phyloP scores from a whole-genome alignment of 2,329 filamentous ascomycete species.

The Fusarium torreyae region DNA sequence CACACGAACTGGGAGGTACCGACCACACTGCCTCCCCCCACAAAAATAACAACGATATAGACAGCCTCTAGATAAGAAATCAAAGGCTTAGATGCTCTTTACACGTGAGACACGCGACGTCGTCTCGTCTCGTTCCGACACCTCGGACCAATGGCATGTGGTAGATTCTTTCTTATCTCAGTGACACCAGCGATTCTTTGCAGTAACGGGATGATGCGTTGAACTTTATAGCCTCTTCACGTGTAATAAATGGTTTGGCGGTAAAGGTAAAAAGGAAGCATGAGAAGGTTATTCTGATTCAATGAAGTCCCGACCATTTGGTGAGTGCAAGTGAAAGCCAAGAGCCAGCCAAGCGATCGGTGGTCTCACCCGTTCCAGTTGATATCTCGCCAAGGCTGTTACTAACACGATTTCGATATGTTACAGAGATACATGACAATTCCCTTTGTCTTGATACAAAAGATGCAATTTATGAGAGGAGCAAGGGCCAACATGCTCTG shows the following conservation, averaged over 20 bases:
- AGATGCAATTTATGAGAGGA: constrained; percentile 5
- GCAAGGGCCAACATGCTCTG: constrained; percentile 8
- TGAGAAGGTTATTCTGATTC: constrained; percentile 19
- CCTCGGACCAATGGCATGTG: constrained; percentile 16
- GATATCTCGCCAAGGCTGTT: constrained; percentile 31
- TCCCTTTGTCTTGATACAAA: background rate
- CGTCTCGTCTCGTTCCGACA: constrained; percentile 11
- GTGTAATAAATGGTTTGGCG: constrained; percentile 7
- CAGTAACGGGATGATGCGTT: constrained; percentile 29
- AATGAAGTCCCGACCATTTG: constrained; percentile 1
- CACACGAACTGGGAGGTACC: constrained; percentile 38
- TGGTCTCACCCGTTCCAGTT: background rate
- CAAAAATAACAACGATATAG: constrained; percentile 26
- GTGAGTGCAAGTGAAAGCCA: constrained; percentile 5
- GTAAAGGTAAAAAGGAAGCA: background rate
- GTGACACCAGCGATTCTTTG: constrained; percentile 37
- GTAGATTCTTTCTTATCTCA: constrained; percentile 20
- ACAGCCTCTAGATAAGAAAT: constrained; percentile 33
- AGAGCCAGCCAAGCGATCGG: constrained; percentile 4
- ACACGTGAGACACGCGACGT: constrained; percentile 22
- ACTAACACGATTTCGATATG: constrained; percentile 22
- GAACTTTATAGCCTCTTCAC: constrained; percentile 19
- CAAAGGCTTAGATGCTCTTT: constrained; percentile 14
- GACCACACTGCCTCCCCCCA: constrained; percentile 36
- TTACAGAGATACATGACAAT: constrained; percentile 26